A percentile compares a stretch with the other conserved stretches of the same genome.
phyloP scores from a whole-genome alignment of 225 moss, liverwort and hornwort species.

The Marchantia polymorpha region DNA sequence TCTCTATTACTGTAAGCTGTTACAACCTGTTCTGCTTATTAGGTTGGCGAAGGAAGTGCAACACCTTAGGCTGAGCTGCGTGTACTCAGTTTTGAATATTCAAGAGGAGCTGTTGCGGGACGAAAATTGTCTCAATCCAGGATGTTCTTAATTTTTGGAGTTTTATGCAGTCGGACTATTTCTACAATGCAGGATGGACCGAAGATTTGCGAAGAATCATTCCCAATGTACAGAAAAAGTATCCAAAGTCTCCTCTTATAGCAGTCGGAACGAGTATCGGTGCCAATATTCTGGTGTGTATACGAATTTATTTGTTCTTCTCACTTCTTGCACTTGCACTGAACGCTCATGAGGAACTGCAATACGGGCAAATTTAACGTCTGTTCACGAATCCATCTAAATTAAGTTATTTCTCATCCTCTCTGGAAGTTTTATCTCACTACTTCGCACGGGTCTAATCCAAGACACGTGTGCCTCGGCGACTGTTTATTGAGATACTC shows the following conservation, averaged over 20 bases:
- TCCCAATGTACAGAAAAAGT: conserved; percentile 59
- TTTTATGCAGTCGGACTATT: conserved; percentile 74
- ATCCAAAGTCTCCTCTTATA: conserved; percentile 73
- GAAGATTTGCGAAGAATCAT: conserved; percentile 79
- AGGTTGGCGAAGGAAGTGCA: neutral
- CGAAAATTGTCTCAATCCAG: neutral
- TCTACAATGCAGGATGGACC: conserved; percentile 96
- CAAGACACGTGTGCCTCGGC: no score
- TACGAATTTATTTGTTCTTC: neutral
- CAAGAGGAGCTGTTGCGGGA: neutral
- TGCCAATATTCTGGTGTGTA: conserved; percentile 78
- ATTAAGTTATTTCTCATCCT: no score
- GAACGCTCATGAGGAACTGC: no score
- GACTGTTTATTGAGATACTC: no score
- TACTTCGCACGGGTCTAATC: no score
- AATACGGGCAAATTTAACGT: no score
- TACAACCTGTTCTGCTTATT: neutral
- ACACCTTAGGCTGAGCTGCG: neutral
- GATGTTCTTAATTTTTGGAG: neutral
- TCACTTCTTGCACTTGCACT: no score
- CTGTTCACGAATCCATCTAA: no score
- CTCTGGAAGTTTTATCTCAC: no score
- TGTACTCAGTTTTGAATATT: neutral
- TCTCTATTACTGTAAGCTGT: conserved; percentile 72
- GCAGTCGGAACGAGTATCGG: conserved; percentile 75